phyloP scores from a whole-genome alignment of 257 asterid species.

The Solanum piurae region DNA sequence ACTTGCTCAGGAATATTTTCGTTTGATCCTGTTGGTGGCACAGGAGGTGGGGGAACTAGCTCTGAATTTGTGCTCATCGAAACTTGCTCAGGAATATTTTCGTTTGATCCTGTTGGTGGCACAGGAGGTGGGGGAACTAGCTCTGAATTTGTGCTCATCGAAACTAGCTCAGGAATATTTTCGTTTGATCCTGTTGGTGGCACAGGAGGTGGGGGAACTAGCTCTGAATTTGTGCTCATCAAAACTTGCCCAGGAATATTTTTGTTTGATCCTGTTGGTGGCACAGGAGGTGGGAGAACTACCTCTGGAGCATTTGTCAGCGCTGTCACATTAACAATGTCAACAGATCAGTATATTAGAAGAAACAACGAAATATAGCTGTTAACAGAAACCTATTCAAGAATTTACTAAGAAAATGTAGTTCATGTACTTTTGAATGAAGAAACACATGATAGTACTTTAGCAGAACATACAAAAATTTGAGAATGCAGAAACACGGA shows the following conservation, averaged over 20 bases:
- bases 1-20: too few relatives aligned
- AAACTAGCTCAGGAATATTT: too few relatives aligned
- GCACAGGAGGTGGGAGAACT: neutral
- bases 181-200: too few relatives aligned
- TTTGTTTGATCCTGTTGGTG: neutral
- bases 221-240: neutral
- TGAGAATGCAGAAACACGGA: neutral
- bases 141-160: too few relatives aligned
- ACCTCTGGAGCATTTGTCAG: neutral
- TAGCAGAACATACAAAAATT: neutral
- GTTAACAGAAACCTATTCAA: neutral
- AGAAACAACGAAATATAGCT: neutral
- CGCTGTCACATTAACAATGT: neutral
- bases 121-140: too few relatives aligned
- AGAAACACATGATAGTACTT: neutral
- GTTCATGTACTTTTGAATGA: neutral
- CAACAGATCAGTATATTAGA: neutral
- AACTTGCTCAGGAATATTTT: too few relatives aligned
- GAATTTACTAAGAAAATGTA: neutral
- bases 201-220: neutral
- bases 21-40: too few relatives aligned
- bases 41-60: too few relatives aligned
- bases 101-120: too few relatives aligned
- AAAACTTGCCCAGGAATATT: neutral
- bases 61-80: too few relatives aligned